These are phyloP conservation scores for Lipomyces sp. DNA, from an alignment of 805 yeast species.

Conservation along the genomic window DNA sequence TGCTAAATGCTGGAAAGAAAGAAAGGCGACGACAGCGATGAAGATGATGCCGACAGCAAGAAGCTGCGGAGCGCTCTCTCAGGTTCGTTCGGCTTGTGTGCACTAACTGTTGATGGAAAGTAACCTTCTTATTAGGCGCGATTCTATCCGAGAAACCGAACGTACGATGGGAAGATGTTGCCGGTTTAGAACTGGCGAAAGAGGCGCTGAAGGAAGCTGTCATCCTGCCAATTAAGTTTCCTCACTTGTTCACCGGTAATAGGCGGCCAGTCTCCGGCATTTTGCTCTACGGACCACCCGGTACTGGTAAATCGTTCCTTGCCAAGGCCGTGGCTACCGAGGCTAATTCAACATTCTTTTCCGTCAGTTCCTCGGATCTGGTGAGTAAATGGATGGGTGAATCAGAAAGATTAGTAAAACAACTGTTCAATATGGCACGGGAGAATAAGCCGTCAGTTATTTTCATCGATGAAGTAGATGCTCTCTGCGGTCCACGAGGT, in stretches of 20 bases:
- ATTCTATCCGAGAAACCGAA: constrained; percentile 90
- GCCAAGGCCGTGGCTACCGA: constrained; percentile 99
- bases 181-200: constrained; percentile 93
- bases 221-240: constrained; percentile 92
- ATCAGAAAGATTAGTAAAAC: constrained; percentile 93
- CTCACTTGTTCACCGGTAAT: constrained; percentile 92
- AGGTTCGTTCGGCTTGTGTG: constrained; percentile 48
- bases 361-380: constrained; percentile 93
- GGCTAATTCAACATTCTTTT: constrained; percentile 94
- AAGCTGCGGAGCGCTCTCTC: constrained; percentile 88
- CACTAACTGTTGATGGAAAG: not conserved
- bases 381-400: constrained; percentile 99
- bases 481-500: constrained; percentile 96
- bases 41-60: constrained; percentile 79
- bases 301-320: constrained; percentile 95
- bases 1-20: constrained; percentile 34
- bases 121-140: constrained; percentile 49
- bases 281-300: constrained; percentile 88
- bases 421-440: constrained; percentile 92
- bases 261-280: constrained; percentile 93
- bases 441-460: constrained; percentile 95
- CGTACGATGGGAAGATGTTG: constrained; percentile 92
- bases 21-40: constrained; percentile 54
- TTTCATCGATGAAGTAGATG: constrained; percentile 97
- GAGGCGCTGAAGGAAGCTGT: constrained; percentile 98